Evolutionary conservation across 148 eudicot genomes (phyloP).

Genomic region (Arbutus unedo): DNA sequence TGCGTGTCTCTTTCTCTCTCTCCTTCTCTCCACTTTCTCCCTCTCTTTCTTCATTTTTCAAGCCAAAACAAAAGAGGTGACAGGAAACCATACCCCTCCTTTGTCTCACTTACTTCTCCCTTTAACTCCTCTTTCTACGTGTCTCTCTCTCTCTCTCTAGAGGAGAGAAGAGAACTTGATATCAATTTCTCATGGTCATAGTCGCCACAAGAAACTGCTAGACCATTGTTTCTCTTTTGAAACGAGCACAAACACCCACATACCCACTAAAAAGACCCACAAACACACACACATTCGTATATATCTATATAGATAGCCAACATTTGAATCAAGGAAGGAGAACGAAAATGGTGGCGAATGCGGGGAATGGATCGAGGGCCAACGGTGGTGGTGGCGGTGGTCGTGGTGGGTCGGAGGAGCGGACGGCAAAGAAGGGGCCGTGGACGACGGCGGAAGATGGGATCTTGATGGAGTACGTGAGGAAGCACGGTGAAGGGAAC

Average conservation of each 20-base stretch:
- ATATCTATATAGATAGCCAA: neutral
- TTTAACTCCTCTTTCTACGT: neutral
- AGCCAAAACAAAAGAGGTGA: constrained; percentile 13
- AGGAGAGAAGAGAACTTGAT: constrained; percentile 1
- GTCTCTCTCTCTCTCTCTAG: constrained; percentile 3
- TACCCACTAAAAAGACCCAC: neutral
- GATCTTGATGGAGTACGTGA: constrained; percentile 70
- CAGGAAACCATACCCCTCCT: constrained; percentile 5
- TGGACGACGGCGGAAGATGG: constrained; percentile 81
- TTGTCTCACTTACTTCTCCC: constrained; percentile 9
- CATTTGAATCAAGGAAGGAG: neutral
- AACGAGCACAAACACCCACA: neutral
- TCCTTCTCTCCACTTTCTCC: neutral
- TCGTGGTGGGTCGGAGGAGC: neutral
- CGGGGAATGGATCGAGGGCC: constrained; percentile 10
- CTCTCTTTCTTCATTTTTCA: constrained; percentile 12
- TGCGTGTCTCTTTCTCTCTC: neutral
- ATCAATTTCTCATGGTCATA: constrained; percentile 3
- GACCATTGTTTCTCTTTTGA: neutral
- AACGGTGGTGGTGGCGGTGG: neutral
- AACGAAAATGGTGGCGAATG: constrained; percentile 18
- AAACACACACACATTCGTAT: neutral
- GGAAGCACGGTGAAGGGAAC: constrained; percentile 82
- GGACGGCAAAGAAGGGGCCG: constrained; percentile 65
- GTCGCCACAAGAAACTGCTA: neutral